Evolutionary conservation across 2,329 filamentous ascomycete genomes (phyloP), one percentile per base, ranked within the genome.

Genomic region (Ascochyta viciae-villosae): DNA sequence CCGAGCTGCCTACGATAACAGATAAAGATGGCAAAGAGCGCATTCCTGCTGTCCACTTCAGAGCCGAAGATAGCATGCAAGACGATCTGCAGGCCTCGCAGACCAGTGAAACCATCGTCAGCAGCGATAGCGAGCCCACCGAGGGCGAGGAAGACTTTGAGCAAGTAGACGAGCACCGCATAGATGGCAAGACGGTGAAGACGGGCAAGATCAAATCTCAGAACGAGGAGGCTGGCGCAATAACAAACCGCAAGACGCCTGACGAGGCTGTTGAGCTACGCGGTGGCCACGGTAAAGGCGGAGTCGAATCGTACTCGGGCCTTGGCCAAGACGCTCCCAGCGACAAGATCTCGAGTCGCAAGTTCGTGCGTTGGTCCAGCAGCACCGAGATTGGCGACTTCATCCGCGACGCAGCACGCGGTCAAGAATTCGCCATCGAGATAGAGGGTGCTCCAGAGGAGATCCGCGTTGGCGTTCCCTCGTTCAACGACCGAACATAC

Each of bases 331-430:
- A 90, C 65, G 83, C 73, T 6, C 63, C 70, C 5, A 41, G 67
- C 0, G 65, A 73, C 46, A 72, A 71, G 60, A 66, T 72, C 1
- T 78, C 83, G 34, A 78, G 83, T 24, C 79, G 82, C 53, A 84
- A 86, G 50, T 95, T 94, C 79, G 91, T 96, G 2, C 87, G 92
- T 27, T 97, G 93, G 93, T 92, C 89, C 40, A 87, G 87, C 38
- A 91, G 88, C 27, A 96, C 93, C 1, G 93, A 97, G 73, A 89
- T 97, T 29, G 93, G 93, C 9, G 93, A 96, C 77, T 97, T 97
- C 70, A 95, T 97, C 62, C 87, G 92, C 8, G 93, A 97, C 71
- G 92, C 93, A 0, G 91, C 92, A 0, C 83, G 91, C 3, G 91
- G 90, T 0, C 87, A 90, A 50, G 91, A 96, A 70, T 96, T 97